phyloP scores from a whole-genome alignment of 805 yeast species.

The Cyberlindnera samutprakarnensis region DNA sequence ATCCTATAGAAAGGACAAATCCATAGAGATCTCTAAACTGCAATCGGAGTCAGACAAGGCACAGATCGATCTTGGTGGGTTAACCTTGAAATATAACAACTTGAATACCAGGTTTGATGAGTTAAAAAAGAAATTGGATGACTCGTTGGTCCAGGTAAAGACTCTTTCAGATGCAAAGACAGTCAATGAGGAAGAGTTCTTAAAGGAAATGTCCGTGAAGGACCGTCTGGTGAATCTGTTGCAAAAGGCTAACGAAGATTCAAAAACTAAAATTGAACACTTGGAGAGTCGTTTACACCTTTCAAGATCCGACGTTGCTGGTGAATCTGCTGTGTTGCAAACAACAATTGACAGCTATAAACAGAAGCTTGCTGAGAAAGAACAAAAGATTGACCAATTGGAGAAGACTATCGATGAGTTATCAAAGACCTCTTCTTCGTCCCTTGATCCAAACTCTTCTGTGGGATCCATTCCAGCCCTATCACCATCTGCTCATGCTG shows the following conservation, averaged over 20 bases:
- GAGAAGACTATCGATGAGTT: conserved; percentile 39
- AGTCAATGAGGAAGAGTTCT: conserved; percentile 39
- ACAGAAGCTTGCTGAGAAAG: conserved; percentile 38
- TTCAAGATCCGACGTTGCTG: conserved; percentile 15
- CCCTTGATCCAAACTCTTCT: conserved; percentile 13
- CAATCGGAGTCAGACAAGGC: conserved; percentile 24
- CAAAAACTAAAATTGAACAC: conserved; percentile 42
- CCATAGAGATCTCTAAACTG: conserved; percentile 19
- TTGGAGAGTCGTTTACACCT: conserved; percentile 35
- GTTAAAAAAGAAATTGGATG: conserved; percentile 32
- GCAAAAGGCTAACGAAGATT: conserved; percentile 45
- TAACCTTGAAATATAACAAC: conserved; percentile 22
- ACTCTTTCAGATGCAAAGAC: conserved; percentile 37
- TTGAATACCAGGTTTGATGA: conserved; percentile 30
- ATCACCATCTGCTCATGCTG: conserved; percentile 52
- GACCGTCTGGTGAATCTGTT: conserved; percentile 52
- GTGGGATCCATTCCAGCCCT: conserved; percentile 26
- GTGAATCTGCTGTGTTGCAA: conserved; percentile 58
- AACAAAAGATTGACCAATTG: conserved; percentile 32
- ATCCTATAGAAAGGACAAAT: conserved; percentile 20
- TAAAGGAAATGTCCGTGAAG: conserved; percentile 52
- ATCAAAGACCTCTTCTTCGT: conserved; percentile 15
- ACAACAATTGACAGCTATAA: conserved; percentile 50
- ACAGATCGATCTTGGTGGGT: conserved; percentile 24
- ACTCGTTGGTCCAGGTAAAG: conserved; percentile 37